Evolutionary conservation across 192 early-diverging fungal genomes (phyloP).

Genomic region (Spizellomyces punctatus): DNA sequence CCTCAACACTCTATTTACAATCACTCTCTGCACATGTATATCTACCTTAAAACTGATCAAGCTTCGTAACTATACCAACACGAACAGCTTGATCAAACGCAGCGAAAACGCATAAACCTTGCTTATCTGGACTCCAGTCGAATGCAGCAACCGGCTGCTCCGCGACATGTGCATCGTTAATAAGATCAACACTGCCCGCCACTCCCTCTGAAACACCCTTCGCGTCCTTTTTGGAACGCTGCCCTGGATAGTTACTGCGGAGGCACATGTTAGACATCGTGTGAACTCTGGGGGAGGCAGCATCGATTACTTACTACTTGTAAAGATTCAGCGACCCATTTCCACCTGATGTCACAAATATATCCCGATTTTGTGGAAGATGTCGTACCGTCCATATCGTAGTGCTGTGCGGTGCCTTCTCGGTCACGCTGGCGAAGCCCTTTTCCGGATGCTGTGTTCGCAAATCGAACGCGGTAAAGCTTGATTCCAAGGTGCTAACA

Average conservation of each 20-base stretch:
- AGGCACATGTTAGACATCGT: not conserved
- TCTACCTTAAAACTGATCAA: constrained; percentile 38
- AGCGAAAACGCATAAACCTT: constrained; percentile 64
- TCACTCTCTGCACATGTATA: too few species aligned
- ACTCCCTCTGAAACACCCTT: constrained; percentile 43
- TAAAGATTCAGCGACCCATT: constrained; percentile 59
- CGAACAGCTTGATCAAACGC: constrained; percentile 70
- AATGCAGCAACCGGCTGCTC: constrained; percentile 71
- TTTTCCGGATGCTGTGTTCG: constrained; percentile 54
- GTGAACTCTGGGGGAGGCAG: not conserved
- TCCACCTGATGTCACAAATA: constrained; percentile 64
- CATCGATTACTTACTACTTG: constrained; percentile 55
- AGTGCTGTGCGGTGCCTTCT: constrained; percentile 52
- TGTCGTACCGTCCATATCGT: constrained; percentile 70
- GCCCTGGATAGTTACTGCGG: constrained; percentile 52
- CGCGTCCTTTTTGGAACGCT: constrained; percentile 42
- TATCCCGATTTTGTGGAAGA: constrained; percentile 66
- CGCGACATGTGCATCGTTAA: constrained; percentile 51
- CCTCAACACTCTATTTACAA: too few species aligned
- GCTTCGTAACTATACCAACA: constrained; percentile 62
- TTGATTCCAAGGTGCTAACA: constrained; percentile 56
- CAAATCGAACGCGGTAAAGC: constrained; percentile 58
- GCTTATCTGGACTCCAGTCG: constrained; percentile 68
- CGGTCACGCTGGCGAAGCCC: constrained; percentile 43
- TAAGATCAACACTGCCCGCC: constrained; percentile 47